Conservation (phyloP, 192 early-diverging fungal genomes). For the Kickxella alabastrina region DNA sequence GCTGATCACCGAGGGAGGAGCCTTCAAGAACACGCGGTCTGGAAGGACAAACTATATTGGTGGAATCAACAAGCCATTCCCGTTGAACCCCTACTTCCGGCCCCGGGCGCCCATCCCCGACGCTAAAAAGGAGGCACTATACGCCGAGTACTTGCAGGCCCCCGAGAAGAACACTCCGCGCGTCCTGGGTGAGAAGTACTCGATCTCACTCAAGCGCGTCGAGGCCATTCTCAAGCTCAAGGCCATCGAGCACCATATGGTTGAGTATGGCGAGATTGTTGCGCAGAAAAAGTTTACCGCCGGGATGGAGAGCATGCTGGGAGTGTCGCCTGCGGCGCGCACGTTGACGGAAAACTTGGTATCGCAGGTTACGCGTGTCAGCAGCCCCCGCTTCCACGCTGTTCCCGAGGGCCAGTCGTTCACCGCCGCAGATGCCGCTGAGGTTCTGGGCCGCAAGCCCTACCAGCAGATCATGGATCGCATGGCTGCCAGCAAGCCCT, state of each 20-base stretch:
- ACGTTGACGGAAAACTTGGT: slow-evolving; percentile 56
- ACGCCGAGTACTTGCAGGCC: slow-evolving; percentile 58
- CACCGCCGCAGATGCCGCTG: slow-evolving; percentile 74
- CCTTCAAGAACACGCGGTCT: slow-evolving; percentile 21
- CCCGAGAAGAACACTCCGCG: slow-evolving; percentile 63
- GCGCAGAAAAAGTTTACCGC: slow-evolving; percentile 66
- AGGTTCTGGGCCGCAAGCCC: slow-evolving; percentile 67
- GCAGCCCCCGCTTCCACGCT: slow-evolving; percentile 73
- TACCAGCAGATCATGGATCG: slow-evolving; percentile 47
- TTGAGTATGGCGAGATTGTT: slow-evolving; percentile 49
- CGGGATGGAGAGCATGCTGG: slow-evolving; percentile 85
- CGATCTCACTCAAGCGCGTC: slow-evolving; percentile 76
- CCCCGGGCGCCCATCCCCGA: slow-evolving; percentile 73
- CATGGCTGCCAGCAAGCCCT: slow-evolving; percentile 45
- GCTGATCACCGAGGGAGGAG: slow-evolving; percentile 14
- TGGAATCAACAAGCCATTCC: slow-evolving; percentile 63
- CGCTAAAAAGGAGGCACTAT: slow-evolving; percentile 66
- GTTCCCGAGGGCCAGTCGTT: slow-evolving; percentile 77
- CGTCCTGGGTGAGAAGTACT: slow-evolving; percentile 63
- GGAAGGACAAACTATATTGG: slow-evolving; percentile 26
- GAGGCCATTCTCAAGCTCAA: slow-evolving; percentile 91
- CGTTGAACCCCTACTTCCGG: slow-evolving; percentile 84
- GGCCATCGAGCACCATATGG: slow-evolving; percentile 69
- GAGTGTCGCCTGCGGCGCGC: slow-evolving; percentile 28
- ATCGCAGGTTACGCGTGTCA: slow-evolving; percentile 56